These are phyloP conservation scores for Lasiodiplodia gonubiensis DNA, from an alignment of 2,329 filamentous ascomycete genomes.

Conservation along the genomic window DNA sequence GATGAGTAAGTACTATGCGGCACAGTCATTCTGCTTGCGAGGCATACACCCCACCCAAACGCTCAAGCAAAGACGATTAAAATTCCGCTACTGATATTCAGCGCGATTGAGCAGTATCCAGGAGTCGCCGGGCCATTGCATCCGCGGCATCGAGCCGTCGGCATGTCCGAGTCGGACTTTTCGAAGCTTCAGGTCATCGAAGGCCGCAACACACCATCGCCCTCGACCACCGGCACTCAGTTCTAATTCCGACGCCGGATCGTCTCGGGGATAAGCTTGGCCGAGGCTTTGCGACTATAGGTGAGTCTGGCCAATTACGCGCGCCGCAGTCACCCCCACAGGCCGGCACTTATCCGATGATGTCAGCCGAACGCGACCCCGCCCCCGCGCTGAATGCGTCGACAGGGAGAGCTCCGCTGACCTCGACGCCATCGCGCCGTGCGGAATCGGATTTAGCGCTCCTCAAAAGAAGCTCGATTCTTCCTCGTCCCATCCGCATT, in stretches of 20 bases:
- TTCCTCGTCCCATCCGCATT: not conserved
- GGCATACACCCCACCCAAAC: not conserved
- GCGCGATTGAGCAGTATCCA: not conserved
- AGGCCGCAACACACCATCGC: not conserved
- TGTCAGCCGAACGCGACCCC: constrained; percentile 22
- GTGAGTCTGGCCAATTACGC: not conserved
- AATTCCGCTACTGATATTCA: not conserved
- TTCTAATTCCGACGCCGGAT: constrained; percentile 16
- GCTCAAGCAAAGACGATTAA: no score
- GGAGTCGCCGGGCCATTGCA: not conserved
- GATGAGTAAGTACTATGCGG: constrained; percentile 3
- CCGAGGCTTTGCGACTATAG: not conserved
- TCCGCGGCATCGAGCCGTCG: not conserved
- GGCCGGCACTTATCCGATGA: constrained; percentile 20
- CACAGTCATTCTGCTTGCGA: constrained; percentile 7
- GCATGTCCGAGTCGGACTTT: constrained; percentile 6
- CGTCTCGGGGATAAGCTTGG: constrained; percentile 11
- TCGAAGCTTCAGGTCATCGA: not conserved
- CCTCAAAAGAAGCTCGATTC: constrained; percentile 4
- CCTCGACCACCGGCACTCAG: not conserved
- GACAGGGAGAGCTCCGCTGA: not conserved
- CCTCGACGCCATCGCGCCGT: not conserved
- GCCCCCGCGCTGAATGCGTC: constrained; percentile 6
- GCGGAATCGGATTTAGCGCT: constrained; percentile 2
- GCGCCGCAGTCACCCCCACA: not conserved